Base-by-base conservation (phyloP, 768 basidiomycete genomes). In the Mycena galericulata region DNA sequence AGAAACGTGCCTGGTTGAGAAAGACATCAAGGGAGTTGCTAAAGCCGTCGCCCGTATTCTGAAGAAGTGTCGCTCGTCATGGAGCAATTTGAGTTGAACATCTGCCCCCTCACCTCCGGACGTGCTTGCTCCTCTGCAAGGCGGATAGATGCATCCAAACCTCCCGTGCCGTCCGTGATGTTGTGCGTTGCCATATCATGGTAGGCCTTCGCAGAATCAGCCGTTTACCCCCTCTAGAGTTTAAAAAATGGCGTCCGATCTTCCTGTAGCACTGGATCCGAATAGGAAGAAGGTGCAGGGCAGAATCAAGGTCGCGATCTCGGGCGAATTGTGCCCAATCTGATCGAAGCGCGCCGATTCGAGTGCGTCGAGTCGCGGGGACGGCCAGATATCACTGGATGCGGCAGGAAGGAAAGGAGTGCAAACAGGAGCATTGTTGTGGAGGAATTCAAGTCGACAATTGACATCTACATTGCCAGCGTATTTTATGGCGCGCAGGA, bases 161-260 rank as follows among this genome's bases (percentile, higher is more conserved):
- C 77, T 17, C 77, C 76, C 2, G 72, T 72, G 26, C 76, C 76
- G 24, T 69, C 64, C 24, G 27, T 58, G 12, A 64, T 54, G 56
- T 75, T 66, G 67, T 74, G 72, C 10, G 77, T 79, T 18, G 75
- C 70, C 63, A 70, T 68, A 62, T 77, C 75, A 55, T 78, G 76
- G 45, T 71, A 78, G 3, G 74, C 75, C 70, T 72, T 41, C 12
- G n/a, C 20, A n/a, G 26, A 1, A 1, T 17, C n/a, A n/a, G n/a
- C n/a, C n/a, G n/a, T n/a, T n/a, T n/a, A n/a, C 26, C n/a, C n/a
- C n/a, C n/a, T n/a, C n/a, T n/a, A n/a, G 29, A 43, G 51, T 30
- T 59, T 34, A 6, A 18, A 47, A 11, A 30, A 29, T 26, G 26
- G 53, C 66, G 41, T 62, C 27, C 0, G 50, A 51, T 20, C 61